Base-by-base conservation (phyloP, 352 stramenopile genomes). In the Globisporangium radiosum region DNA sequence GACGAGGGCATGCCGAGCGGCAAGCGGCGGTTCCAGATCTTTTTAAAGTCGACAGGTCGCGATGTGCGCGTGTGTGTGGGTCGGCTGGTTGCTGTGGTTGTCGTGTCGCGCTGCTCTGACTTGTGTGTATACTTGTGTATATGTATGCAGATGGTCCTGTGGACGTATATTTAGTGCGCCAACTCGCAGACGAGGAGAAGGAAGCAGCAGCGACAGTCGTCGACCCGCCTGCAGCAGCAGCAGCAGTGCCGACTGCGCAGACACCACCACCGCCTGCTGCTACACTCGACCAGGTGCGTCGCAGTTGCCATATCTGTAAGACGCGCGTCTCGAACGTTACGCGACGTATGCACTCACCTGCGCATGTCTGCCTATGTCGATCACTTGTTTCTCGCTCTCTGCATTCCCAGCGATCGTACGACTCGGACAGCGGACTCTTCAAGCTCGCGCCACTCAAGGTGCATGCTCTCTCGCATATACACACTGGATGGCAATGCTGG, bases 21-120 rank as follows among this genome's bases (percentile, higher is more conserved):
- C 15, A 87, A 89, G 44, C 75, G 91, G 52, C 85, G 88, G 44
- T 98, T 95, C 71, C 88, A 98, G 69, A 97, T 98, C 60, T 98
- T 95, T 47, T 70, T 98, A n/a, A 94, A 95, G 62, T 92, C 80
- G 43, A 86, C 79, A 73, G 82, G 82, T 33, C 25, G 25, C 25
- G 25, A 33, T 33, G 25, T 92, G 57, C 13, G 58, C 42, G 37
- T 10, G 0, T 7, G 42, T 57, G 14, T 33, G n/a, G 38, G 8
- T 5, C 10, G 33, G 13, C 8, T 33, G 15, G 8, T 42, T 33
- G 33, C 37, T 43, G 51, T n/a, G 52, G 0, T 47, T 40, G 52
- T 33, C 25, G 25, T 33, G 25, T 33, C 25, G 25, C 25, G 25
- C 25, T 33, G 25, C 25, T 33, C 25, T 33, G 25, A 33, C 25